A percentile compares a stretch with the other conserved stretches of the same genome.
Evolutionary conservation across 176 grass and related monocot species (phyloP).

Genomic region (barley (Hordeum vulgare)): MorexV3_pseudomolecules_assembly NC_058524.1:559294180-559294679

Average conservation of each 20-base stretch:
- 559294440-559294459: constrained; percentile 32
- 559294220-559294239: constrained; percentile 42
- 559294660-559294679: constrained; percentile 57
- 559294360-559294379: constrained; percentile 43
- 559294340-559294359: constrained; percentile 56
- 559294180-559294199: constrained; percentile 25
- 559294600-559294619: constrained; percentile 44
- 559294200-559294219: constrained; percentile 34
- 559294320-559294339: constrained; percentile 44
- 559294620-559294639: constrained; percentile 56
- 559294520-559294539: constrained; percentile 36
- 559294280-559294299: constrained; percentile 42
- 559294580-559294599: constrained; percentile 48
- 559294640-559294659: constrained; percentile 88
- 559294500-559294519: constrained; percentile 20
- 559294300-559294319: constrained; percentile 37
- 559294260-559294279: constrained; percentile 42
- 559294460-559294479: constrained; percentile 55
- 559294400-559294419: constrained; percentile 14
- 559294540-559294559: constrained; percentile 55
- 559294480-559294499: constrained; percentile 32
- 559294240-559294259: constrained; percentile 23
- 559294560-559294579: constrained; percentile 45
- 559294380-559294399: constrained; percentile 24
- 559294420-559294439: constrained; percentile 35